Conservation (phyloP, 768 basidiomycete genomes). For the Panellus pusillus region DNA sequence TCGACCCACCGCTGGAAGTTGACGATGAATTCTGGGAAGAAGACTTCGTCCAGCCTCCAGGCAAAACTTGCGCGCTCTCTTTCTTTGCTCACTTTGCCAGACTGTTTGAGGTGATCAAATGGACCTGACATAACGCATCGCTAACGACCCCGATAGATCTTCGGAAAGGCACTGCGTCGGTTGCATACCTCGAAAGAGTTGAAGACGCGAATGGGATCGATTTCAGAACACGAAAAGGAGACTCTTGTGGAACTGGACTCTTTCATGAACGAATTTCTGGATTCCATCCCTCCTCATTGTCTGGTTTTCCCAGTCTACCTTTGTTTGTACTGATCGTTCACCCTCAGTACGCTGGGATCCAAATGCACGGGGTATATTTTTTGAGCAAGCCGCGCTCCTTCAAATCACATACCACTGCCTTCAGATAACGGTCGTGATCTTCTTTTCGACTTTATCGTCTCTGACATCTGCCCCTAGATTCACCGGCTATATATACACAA, state of each 20-base stretch:
- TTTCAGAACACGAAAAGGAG: slow-evolving; percentile 56
- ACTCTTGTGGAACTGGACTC: slow-evolving; percentile 64
- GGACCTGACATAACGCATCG: no score
- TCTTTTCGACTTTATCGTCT: neutral
- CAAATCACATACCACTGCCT: slow-evolving; percentile 38
- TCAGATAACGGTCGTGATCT: slow-evolving; percentile 36
- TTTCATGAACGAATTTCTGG: slow-evolving; percentile 60
- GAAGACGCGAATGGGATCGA: slow-evolving; percentile 34
- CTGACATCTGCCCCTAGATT: neutral
- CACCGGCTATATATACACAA: neutral
- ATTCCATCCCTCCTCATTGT: slow-evolving; percentile 58
- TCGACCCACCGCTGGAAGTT: slow-evolving; percentile 62
- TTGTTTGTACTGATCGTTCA: no score
- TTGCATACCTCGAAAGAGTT: slow-evolving; percentile 45
- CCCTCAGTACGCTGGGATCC: no score
- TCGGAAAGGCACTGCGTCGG: slow-evolving; percentile 59
- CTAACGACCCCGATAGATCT: slow-evolving; percentile 33
- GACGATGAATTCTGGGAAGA: slow-evolving; percentile 48
- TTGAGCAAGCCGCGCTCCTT: slow-evolving; percentile 39
- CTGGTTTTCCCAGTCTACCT: slow-evolving; percentile 17
- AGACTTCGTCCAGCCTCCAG: slow-evolving; percentile 61
- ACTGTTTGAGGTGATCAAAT: slow-evolving; percentile 40
- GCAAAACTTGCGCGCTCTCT: slow-evolving; percentile 51
- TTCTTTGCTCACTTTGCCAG: slow-evolving; percentile 53
- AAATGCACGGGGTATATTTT: slow-evolving; percentile 26